Evolutionary conservation across 2,329 filamentous ascomycete species (phyloP), one percentile per base, ranked within the genome.

Genomic region (Polychaeton citri): DNA sequence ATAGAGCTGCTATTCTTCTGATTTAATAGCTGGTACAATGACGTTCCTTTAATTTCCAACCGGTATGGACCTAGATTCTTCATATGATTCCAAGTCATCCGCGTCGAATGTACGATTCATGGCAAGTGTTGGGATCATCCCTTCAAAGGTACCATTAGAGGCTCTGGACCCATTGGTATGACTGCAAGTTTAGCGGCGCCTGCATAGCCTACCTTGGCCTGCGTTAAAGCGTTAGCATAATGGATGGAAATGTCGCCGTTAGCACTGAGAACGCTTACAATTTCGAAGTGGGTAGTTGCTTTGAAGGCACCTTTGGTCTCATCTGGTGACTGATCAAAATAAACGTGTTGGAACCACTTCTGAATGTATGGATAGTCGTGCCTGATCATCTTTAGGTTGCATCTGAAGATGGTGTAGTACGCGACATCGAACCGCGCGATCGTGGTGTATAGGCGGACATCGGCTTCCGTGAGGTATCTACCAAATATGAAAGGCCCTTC

Each of bases 391-490:
- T 69, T 73, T 13, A 78, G 48, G 41, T 79, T 80, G 46, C 74
- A 79, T 61, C 81, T 81, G 68, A 88, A 88, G 60, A 87, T 81
- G 62, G 90, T 84, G 36, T 92, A 81, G 53, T 92, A 92, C 49
- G 84, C 80, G 19, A 71, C 63, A 43, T 86, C 81, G 47, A 84
- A 84, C 2, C 79, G 74, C 43, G 81, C 64, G 33, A 85, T 72
- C 4, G 80, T 85, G 10, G 79, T 78, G 52, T 70, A 54, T 26
- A 93, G 68, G 30, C 86, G 62, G 36, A 94, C 71, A 55, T 93
- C 86, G 0, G 77, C 80, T 64, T 94, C 87, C 2, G 85, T 94
- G 44, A 94, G 59, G 17, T 64, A 54, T 26, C 76, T 60, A 12
- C 87, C 87, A 41, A 87, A 86, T 55, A 81, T 82, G 53, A 73